Evolutionary conservation across 148 eudicot species (phyloP), one percentile per base, ranked within the genome.

Genomic region (Persicaria tinctoria): DNA sequence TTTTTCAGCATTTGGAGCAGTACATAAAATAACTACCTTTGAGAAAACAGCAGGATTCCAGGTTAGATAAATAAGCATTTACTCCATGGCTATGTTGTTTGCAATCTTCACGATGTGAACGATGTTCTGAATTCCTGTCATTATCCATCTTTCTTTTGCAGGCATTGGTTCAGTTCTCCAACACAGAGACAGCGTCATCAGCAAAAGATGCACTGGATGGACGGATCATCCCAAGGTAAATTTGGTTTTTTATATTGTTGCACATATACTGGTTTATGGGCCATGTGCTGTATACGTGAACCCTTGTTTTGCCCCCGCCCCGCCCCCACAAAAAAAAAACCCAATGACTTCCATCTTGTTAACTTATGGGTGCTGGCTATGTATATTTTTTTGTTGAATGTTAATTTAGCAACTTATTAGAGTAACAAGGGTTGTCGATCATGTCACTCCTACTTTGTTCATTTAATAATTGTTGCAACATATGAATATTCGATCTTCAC

Each of bases 1-100:
- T 4, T 91, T 91, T 76, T 91, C 97, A 20, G 89, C 92, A 72
- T 91, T 91, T 84, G 97, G 97, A 54, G 82, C 89, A 85, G 97
- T 91, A 78, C 97, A 89, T 78, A 91, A 91, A 82, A 87, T 91
- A 74, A 88, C 97, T 53, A 91, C 97, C 23, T 91, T 91, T 76
- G 97, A 91, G 76, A 91, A 91, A 83, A 87, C 97, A 46, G 97
- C 97, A 16, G 97, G 97, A 38, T 91, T 91, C 78, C 97, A 91
- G 92, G 97, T 89, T 32, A 53, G 77, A 69, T 79, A 66, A 46
- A 62, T 60, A 56, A 47, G 64, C 7, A 14, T 57, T 74, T 41
- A 38, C 46, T 27, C 44, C 5, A 17, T 74, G 66, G 14, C 32
- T 50, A 38, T 41, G 70, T 7, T 32, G n/a, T 17, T 66, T 38